These are phyloP conservation scores for Hortiboletus flavorubellus DNA, from an alignment of 768 basidiomycete genomes.

Conservation along the genomic window DNA sequence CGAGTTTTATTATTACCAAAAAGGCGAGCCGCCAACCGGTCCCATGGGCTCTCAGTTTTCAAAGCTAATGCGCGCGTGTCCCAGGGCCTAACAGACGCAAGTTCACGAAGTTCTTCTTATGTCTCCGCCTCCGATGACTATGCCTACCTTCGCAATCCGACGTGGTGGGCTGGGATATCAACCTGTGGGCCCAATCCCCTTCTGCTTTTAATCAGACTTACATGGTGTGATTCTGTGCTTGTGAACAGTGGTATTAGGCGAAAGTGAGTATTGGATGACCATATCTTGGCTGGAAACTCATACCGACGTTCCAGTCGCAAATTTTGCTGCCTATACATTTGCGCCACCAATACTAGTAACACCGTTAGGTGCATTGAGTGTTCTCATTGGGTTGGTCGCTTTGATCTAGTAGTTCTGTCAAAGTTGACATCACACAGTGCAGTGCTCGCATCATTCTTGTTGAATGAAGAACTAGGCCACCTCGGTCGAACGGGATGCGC, in stretches of 20 bases:
- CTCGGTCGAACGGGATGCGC: slow-evolving; percentile 86
- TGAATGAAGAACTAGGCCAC: slow-evolving; percentile 92
- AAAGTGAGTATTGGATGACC: too few species aligned
- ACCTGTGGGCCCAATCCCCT: slow-evolving; percentile 62
- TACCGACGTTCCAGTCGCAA: slow-evolving; percentile 52
- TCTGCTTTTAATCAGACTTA: slow-evolving; percentile 2
- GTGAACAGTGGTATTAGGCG: slow-evolving; percentile 85
- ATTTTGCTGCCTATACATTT: slow-evolving; percentile 96
- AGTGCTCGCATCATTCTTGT: slow-evolving; percentile 87
- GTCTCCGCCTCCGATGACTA: slow-evolving; percentile 73
- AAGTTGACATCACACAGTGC: slow-evolving; percentile 52
- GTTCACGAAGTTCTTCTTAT: slow-evolving; percentile 49
- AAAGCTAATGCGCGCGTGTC: slow-evolving; percentile 6
- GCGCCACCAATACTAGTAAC: slow-evolving; percentile 98
- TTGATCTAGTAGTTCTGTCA: not conserved
- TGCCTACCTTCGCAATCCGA: slow-evolving; percentile 83
- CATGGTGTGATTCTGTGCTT: slow-evolving; percentile 1
- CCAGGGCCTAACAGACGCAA: slow-evolving; percentile 89
- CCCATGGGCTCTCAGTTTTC: not conserved
- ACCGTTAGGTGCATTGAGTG: slow-evolving; percentile 93
- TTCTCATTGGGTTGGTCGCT: slow-evolving; percentile 82
- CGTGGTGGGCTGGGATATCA: slow-evolving; percentile 97
- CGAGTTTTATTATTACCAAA: slow-evolving; percentile 98
- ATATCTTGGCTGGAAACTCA: too few species aligned
- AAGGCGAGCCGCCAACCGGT: slow-evolving; percentile 54